These are phyloP conservation scores for Sorghum bicolor DNA, from an alignment of 176 grass and related monocot species.

Conservation along the genomic window Sorghum_bicolor_NCBIv3 NC_012871.2:3398501-3399000, in stretches of 20 bases:
- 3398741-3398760: neutral
- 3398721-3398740: neutral
- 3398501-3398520: no score
- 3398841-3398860: neutral
- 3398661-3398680: neutral
- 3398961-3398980: neutral
- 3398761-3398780: neutral
- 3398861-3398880: constrained; percentile 16
- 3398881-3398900: neutral
- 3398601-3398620: no score
- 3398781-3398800: neutral
- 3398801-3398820: neutral
- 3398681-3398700: neutral
- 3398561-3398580: no score
- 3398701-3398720: neutral
- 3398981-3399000: neutral
- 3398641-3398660: no score
- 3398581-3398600: no score
- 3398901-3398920: constrained; percentile 3
- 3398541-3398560: no score
- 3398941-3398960: neutral
- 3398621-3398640: no score
- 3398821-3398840: neutral
- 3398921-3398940: neutral
- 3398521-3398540: no score